Evolutionary conservation across 2,329 filamentous ascomycete species (phyloP).

Genomic region (Myriosclerotinia scirpicola): DNA sequence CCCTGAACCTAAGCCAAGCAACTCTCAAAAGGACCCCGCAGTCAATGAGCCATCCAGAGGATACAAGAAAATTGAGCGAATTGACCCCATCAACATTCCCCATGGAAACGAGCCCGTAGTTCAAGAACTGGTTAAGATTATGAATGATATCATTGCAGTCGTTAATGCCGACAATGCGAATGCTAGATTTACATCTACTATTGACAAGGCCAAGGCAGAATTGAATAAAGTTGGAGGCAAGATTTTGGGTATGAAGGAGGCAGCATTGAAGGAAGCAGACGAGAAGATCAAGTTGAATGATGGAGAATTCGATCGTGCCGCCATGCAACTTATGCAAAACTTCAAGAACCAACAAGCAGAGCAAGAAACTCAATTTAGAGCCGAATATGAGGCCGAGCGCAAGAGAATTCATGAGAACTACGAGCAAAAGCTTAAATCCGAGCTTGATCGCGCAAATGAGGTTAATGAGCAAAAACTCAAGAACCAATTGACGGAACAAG

Average conservation of each 20-base stretch:
- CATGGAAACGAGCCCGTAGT: conserved; percentile 83
- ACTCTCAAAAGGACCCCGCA: conserved; percentile 52
- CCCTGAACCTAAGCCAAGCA: conserved; percentile 31
- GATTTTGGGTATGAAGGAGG: conserved; percentile 69
- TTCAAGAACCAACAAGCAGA: conserved; percentile 79
- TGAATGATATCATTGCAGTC: conserved; percentile 93
- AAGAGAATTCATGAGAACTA: conserved; percentile 75
- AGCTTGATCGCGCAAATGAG: conserved; percentile 76
- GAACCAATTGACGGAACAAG: conserved; percentile 88
- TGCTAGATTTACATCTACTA: conserved; percentile 72
- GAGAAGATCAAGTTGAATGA: conserved; percentile 59
- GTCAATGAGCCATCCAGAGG: conserved; percentile 65
- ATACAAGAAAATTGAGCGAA: conserved; percentile 61
- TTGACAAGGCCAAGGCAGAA: conserved; percentile 83
- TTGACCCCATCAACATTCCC: conserved; percentile 74
- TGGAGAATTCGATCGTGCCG: conserved; percentile 81
- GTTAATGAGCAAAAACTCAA: conserved; percentile 79
- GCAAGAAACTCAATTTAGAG: conserved; percentile 80
- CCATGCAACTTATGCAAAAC: conserved; percentile 82
- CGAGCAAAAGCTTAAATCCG: conserved; percentile 73
- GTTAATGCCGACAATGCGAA: conserved; percentile 84
- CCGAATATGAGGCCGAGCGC: conserved; percentile 86
- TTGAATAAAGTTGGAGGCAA: conserved; percentile 75
- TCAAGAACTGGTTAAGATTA: conserved; percentile 88
- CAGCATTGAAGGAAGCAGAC: conserved; percentile 73